Evolutionary conservation across 257 asterid species (phyloP), one percentile per base, ranked within the genome.

Genomic region (Scutellaria baicalensis): DNA sequence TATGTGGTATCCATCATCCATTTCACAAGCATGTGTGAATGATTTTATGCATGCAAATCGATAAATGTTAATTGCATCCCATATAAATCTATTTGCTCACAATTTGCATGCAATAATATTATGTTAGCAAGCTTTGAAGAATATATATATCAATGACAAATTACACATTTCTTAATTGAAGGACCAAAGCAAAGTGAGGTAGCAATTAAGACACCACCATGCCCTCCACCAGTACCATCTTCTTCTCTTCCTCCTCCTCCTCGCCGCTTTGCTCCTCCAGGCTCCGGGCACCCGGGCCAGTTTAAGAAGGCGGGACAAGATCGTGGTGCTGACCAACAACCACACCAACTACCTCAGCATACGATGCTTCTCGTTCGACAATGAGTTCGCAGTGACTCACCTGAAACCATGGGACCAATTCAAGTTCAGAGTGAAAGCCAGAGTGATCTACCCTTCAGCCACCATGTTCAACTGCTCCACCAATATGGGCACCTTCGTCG

Each of bases 391-490:
- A 0, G 84, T 81, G 45, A 33, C 8, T 9, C 96, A 85, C 77
- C 69, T 89, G 23, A 58, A 63, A 3, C 62, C 93, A 0, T 74
- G 82, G 81, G 76, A 71, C 0, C 74, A 47, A 3, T 84, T 68
- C 80, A 48, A 56, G 68, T 78, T 86, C 74, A 70, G 10, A 0
- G 80, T 86, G 61, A 64, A 0, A 3, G 74, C 50, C 43, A 65
- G 80, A 0, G 8, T 9, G 0, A 4, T 84, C 8, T 84, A 71
- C 74, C 85, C 88, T 31, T 85, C 91, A 0, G 62, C 88, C 66
- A 83, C 96, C 51, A 85, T 87, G 95, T 89, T 75, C 82, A 89
- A 89, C 72, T 89, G 96, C 84, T 86, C 95, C 44, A 90, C 97
- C 68, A 90, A 90, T 23, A 84, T 90, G 86, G 93, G 92, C 56